Conservation (phyloP, 306 rosid genomes). For the Medicago ruthenica region DNA sequence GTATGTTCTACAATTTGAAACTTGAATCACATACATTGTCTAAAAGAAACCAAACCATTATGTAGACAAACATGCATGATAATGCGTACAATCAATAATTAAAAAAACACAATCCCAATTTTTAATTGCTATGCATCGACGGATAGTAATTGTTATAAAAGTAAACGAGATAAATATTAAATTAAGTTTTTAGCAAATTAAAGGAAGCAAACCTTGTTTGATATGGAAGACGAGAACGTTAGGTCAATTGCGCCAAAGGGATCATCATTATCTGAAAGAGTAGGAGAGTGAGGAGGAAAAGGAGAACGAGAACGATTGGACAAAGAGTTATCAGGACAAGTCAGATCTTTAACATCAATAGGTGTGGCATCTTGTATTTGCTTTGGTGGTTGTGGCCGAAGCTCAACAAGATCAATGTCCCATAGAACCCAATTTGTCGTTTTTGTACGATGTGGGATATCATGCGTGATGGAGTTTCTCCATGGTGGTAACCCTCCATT, state of each 20-base stretch:
- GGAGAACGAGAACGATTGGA: background rate
- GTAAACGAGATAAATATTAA: background rate
- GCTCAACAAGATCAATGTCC: conserved; percentile 69
- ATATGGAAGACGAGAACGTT: conserved; percentile 15
- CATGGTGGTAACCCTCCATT: conserved; percentile 79
- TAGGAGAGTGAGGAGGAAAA: background rate
- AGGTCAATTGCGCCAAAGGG: conserved; percentile 36
- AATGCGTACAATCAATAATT: background rate
- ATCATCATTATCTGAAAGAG: background rate
- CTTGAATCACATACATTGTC: background rate
- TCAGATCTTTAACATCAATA: background rate
- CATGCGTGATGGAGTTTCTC: conserved; percentile 82
- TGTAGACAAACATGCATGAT: background rate
- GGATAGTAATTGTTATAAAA: no score
- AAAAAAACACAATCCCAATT: no score
- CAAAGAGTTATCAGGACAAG: background rate
- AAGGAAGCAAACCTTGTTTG: conserved; percentile 47
- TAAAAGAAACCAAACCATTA: background rate
- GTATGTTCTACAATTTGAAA: background rate
- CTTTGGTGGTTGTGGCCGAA: conserved; percentile 43
- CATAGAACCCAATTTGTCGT: conserved; percentile 71
- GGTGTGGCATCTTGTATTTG: background rate
- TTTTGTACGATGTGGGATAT: conserved; percentile 55
- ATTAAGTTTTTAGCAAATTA: background rate
- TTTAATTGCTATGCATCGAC: no score